phyloP scores from a whole-genome alignment of 163 green algal genomes.

The Scenedesmus sp. region DNA sequence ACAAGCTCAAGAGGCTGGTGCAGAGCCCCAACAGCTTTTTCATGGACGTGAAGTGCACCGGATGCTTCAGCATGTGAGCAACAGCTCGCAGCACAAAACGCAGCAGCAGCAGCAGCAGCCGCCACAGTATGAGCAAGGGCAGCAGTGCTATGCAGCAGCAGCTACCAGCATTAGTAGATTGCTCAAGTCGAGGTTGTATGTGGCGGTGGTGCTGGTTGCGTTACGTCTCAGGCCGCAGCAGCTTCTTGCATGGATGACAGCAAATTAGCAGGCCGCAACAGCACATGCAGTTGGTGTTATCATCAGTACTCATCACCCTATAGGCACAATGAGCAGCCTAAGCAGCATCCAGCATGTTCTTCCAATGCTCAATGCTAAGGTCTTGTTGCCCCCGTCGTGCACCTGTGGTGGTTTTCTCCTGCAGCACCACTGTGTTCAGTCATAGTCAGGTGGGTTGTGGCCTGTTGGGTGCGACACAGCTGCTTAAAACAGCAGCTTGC shows the following conservation, averaged over 20 bases:
- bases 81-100: too few relatives aligned
- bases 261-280: too few relatives aligned
- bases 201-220: too few relatives aligned
- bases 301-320: too few relatives aligned
- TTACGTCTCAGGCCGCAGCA: too few relatives aligned
- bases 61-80: conserved; percentile 98
- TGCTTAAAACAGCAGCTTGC: background rate
- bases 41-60: conserved; percentile 98
- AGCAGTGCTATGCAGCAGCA: background rate
- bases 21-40: conserved; percentile 70
- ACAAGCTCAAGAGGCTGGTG: conserved; percentile 97
- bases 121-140: background rate
- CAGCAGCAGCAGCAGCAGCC: background rate
- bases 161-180: background rate
- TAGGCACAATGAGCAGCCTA: too few relatives aligned
- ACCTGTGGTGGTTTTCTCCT: conserved; percentile 7
- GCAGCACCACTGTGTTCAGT: conserved; percentile 98
- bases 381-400: background rate
- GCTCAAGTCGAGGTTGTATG: too few relatives aligned
- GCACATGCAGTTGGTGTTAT: too few relatives aligned
- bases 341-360: too few relatives aligned
- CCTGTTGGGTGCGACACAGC: background rate
- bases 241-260: too few relatives aligned
- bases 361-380: too few relatives aligned
- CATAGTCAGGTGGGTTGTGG: conserved; percentile 90